Conservation (phyloP, 176 grass and related monocot species). For the Musa beccarii region DNA sequence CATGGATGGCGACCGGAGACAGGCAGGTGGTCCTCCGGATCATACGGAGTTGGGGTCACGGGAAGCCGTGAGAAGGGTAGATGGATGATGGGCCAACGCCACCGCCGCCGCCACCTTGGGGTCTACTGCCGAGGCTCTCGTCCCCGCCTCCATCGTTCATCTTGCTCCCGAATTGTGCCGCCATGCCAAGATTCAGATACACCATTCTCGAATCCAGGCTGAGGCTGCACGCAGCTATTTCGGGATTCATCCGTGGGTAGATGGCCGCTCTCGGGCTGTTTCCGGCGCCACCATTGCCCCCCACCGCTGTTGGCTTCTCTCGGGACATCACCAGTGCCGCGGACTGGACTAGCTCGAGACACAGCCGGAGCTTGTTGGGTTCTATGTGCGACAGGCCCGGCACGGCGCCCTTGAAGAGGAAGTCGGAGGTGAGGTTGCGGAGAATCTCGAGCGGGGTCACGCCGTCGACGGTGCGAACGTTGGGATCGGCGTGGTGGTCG, state of each 20-base stretch:
- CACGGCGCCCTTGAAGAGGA: slow-evolving; percentile 95
- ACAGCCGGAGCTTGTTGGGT: slow-evolving; percentile 93
- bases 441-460: slow-evolving; percentile 92
- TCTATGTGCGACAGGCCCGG: slow-evolving; percentile 88
- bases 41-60: slow-evolving; percentile 74
- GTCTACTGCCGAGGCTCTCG: slow-evolving; percentile 42
- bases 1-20: slow-evolving; percentile 15
- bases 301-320: slow-evolving; percentile 48
- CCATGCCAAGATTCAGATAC: slow-evolving; percentile 92
- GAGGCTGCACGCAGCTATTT: slow-evolving; percentile 43
- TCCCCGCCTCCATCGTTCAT: slow-evolving; percentile 50
- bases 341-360: slow-evolving; percentile 95
- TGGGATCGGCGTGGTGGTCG: slow-evolving; percentile 95
- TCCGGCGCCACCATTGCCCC: neutral
- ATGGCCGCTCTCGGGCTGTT: slow-evolving; percentile 7
- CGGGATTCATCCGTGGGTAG: slow-evolving; percentile 45
- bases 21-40: slow-evolving; percentile 24
- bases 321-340: slow-evolving; percentile 93
- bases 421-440: slow-evolving; percentile 90
- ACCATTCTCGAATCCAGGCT: slow-evolving; percentile 95
- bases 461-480: slow-evolving; percentile 93
- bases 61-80: slow-evolving; percentile 80
- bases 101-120: slow-evolving; percentile 21
- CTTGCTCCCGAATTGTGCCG: slow-evolving; percentile 63
- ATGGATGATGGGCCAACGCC: slow-evolving; percentile 35